phyloP scores from a whole-genome alignment of 306 rosid genomes.

The Castanopsis chinensis region DNA sequence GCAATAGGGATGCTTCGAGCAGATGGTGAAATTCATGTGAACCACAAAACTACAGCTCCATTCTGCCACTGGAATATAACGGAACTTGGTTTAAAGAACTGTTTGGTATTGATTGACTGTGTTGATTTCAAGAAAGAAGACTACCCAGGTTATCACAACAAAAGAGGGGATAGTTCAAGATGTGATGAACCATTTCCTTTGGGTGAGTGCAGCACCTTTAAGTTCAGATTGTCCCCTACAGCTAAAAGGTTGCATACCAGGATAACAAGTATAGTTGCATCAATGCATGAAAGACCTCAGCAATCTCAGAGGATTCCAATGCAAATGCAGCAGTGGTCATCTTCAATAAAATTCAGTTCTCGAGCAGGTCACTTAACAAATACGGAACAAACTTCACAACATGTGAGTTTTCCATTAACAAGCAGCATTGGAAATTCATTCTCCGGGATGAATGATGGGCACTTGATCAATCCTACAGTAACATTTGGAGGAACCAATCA shows the following conservation, averaged over 20 bases:
- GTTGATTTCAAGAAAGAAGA: conserved; percentile 44
- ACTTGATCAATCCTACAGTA: too few relatives aligned
- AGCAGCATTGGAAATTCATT: not conserved
- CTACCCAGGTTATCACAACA: conserved; percentile 50
- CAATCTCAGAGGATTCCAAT: not conserved
- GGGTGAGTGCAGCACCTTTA: conserved; percentile 58
- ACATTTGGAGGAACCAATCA: too few relatives aligned
- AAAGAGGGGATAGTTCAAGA: conserved; percentile 44
- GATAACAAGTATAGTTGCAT: not conserved
- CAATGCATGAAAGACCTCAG: conserved; percentile 1
- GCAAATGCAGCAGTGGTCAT: not conserved
- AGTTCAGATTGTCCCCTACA: conserved; percentile 24
- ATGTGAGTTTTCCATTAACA: not conserved
- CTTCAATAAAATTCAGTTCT: conserved; percentile 17
- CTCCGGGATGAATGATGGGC: too few relatives aligned
- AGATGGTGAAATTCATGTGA: conserved; percentile 59
- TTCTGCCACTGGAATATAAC: conserved; percentile 34
- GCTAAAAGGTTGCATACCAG: not conserved
- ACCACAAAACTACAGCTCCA: conserved; percentile 50
- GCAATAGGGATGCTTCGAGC: conserved; percentile 42
- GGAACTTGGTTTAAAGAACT: conserved; percentile 29
- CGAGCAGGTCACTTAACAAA: not conserved
- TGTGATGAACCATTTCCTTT: conserved; percentile 52
- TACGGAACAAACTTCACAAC: not conserved
- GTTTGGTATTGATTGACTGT: conserved; percentile 26